Percentiles rank a stretch among this genome's conserved stretches.
These are phyloP conservation scores for Royoungia palumana DNA, from an alignment of 768 basidiomycete genomes.

Conservation along the genomic window DNA sequence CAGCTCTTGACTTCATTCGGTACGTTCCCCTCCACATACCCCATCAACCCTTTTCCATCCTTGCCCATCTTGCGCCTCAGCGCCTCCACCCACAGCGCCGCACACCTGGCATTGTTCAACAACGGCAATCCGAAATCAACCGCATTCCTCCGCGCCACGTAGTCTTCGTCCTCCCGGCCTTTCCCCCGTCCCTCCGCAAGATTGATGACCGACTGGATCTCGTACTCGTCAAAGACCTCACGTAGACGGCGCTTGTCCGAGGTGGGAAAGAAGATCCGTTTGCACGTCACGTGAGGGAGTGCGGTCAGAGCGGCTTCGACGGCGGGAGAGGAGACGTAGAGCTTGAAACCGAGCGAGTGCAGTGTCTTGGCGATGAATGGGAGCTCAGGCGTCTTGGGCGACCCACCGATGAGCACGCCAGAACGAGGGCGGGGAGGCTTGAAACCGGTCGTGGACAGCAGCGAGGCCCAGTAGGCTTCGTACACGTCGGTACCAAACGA, in stretches of 20 bases:
- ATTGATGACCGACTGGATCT: slow-evolving; percentile 94
- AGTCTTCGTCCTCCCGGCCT: slow-evolving; percentile 86
- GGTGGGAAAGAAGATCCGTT: slow-evolving; percentile 94
- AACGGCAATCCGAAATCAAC: slow-evolving; percentile 94
- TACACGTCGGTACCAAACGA: slow-evolving; percentile 91
- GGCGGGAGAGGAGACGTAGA: slow-evolving; percentile 79
- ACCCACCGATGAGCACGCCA: slow-evolving; percentile 92
- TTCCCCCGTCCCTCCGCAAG: slow-evolving; percentile 76
- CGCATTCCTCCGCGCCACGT: slow-evolving; percentile 94
- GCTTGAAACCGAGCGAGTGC: slow-evolving; percentile 87
- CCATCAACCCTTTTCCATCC: slow-evolving; percentile 59
- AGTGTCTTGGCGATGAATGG: slow-evolving; percentile 73
- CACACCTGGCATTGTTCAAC: slow-evolving; percentile 86
- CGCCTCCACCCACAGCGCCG: slow-evolving; percentile 87
- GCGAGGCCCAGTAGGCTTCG: slow-evolving; percentile 94
- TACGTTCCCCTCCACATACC: slow-evolving; percentile 83
- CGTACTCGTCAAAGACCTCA: slow-evolving; percentile 90
- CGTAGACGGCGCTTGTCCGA: slow-evolving; percentile 94
- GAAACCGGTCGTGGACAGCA: slow-evolving; percentile 96
- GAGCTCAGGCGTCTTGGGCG: slow-evolving; percentile 86
- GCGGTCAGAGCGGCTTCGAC: slow-evolving; percentile 81
- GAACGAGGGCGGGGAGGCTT: slow-evolving; percentile 80
- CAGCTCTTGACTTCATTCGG: slow-evolving; percentile 91
- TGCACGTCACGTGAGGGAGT: slow-evolving; percentile 72
- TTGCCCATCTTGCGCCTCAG: slow-evolving; percentile 79